These are phyloP conservation scores for Metroxylon sagu DNA, from an alignment of 176 grass and related monocot genomes.

Conservation along the genomic window DNA sequence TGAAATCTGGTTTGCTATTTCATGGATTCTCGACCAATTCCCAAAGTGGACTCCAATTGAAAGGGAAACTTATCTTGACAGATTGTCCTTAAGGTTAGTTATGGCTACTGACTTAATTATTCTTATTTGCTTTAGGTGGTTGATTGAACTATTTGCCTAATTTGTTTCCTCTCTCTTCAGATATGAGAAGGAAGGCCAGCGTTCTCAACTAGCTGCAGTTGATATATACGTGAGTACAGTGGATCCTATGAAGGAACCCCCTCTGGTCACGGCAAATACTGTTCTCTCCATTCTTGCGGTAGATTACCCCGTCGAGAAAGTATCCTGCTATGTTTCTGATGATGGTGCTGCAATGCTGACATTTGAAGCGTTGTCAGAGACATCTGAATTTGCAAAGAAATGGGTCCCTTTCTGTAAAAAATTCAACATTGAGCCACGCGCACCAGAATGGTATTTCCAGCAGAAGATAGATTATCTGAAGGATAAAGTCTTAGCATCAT, in stretches of 20 bases:
- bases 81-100: constrained; percentile 72
- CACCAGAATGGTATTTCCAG: constrained; percentile 85
- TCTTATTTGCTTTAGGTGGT: background rate
- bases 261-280: constrained; percentile 89
- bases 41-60: constrained; percentile 93
- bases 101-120: constrained; percentile 1
- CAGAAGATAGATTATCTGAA: constrained; percentile 95
- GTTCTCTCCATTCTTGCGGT: constrained; percentile 86
- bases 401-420: constrained; percentile 94
- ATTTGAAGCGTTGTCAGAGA: constrained; percentile 84
- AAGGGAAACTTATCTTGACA: constrained; percentile 92
- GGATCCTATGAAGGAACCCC: constrained; percentile 81
- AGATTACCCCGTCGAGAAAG: constrained; percentile 73
- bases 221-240: constrained; percentile 96
- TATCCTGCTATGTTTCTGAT: constrained; percentile 98
- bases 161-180: constrained; percentile 26
- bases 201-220: constrained; percentile 59
- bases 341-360: constrained; percentile 96
- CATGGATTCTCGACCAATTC: constrained; percentile 98
- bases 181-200: constrained; percentile 80
- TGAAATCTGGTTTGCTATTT: constrained; percentile 93
- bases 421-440: constrained; percentile 72
- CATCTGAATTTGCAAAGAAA: constrained; percentile 97
- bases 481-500: constrained; percentile 69
- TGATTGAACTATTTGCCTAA: background rate